Conservation (phyloP, 2,329 filamentous ascomycete species). For the Colletotrichum falcatum region DNA sequence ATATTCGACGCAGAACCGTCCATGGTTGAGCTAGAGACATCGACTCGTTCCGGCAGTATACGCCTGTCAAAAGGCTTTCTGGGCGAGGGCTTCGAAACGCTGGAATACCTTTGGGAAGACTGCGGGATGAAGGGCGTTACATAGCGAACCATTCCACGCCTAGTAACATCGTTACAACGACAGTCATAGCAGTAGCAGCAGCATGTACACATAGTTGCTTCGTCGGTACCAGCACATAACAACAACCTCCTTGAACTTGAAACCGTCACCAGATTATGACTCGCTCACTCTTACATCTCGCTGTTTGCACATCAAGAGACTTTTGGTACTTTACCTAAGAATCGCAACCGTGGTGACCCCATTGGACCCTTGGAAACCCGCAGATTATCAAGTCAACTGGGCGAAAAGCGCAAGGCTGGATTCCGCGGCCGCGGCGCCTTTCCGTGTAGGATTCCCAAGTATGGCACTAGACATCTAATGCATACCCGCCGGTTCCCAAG, state of each 20-base stretch:
- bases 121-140: background rate
- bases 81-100: background rate
- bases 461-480: background rate
- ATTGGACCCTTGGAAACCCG: background rate
- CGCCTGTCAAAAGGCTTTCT: background rate
- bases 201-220: background rate
- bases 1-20: background rate
- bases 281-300: background rate
- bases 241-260: background rate
- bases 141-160: no score
- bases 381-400: background rate
- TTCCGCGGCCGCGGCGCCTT: background rate
- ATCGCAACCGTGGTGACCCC: background rate
- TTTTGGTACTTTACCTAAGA: background rate
- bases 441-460: background rate
- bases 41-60: background rate
- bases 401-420: no score
- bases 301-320: background rate
- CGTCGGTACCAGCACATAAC: no score
- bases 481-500: background rate
- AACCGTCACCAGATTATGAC: background rate
- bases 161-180: background rate
- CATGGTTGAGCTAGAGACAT: no score
- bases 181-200: background rate
- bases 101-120: background rate